A percentile compares a stretch with the other conserved stretches of the same genome.
These are phyloP conservation scores for Drosera spatulata DNA, from an alignment of 179 eudicot genomes.

Conservation along the genomic window DNA sequence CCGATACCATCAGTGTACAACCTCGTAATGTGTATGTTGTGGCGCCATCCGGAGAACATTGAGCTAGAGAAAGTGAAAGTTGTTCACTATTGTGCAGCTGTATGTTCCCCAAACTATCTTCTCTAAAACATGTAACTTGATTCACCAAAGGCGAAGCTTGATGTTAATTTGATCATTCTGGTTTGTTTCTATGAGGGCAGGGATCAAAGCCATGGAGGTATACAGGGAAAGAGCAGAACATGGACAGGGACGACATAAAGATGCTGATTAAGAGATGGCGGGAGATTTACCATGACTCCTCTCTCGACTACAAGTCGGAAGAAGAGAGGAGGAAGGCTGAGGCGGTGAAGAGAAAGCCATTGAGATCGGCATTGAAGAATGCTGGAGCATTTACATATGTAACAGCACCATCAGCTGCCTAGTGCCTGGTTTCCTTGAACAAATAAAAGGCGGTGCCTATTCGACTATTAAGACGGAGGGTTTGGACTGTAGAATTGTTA, in stretches of 20 bases:
- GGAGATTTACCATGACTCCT: conserved; percentile 45
- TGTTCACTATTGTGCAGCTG: conserved; percentile 46
- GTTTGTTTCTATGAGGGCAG: conserved; percentile 4
- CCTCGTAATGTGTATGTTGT: conserved; percentile 29
- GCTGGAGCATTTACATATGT: conserved; percentile 11
- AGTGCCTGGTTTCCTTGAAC: neutral
- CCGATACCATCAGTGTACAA: conserved; percentile 30
- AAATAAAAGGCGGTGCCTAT: too few species aligned
- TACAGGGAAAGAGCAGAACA: conserved; percentile 56
- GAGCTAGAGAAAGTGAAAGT: conserved; percentile 26
- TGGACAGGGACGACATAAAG: conserved; percentile 61
- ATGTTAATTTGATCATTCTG: neutral
- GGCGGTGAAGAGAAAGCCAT: neutral
- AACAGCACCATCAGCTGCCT: conserved; percentile 14
- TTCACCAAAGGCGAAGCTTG: too few species aligned
- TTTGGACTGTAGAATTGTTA: too few species aligned
- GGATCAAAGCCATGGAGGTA: conserved; percentile 79
- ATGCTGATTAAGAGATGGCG: conserved; percentile 55
- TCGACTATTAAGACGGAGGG: too few species aligned
- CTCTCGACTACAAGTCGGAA: conserved; percentile 13
- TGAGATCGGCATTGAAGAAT: conserved; percentile 19
- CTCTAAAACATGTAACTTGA: too few species aligned
- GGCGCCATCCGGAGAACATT: conserved; percentile 36
- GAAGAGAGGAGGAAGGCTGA: neutral
- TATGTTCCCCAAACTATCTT: conserved; percentile 5